These are phyloP conservation scores for Sequoiadendron giganteum DNA, from an alignment of 75 land plant genomes.

Conservation along the genomic window DNA sequence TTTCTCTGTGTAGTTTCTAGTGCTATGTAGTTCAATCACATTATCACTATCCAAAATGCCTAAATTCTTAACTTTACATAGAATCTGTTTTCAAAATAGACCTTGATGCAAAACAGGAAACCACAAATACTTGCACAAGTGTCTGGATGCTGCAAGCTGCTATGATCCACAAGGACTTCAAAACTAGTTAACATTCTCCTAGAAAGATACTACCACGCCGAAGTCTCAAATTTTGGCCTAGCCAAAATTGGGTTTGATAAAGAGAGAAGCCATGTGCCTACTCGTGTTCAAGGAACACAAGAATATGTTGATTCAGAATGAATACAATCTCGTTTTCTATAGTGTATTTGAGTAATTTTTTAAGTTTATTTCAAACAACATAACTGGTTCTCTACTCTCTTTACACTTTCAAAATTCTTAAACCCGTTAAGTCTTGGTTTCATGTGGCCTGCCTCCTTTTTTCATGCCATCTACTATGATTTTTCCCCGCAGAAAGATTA, in stretches of 20 bases:
- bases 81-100: conserved; percentile 27
- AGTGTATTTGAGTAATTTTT: not conserved
- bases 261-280: conserved; percentile 27
- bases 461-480: too few relatives aligned
- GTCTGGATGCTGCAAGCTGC: conserved; percentile 64
- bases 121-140: conserved; percentile 74
- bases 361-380: not conserved
- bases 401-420: too few relatives aligned
- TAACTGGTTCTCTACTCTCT: not conserved
- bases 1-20: not conserved
- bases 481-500: too few relatives aligned
- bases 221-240: conserved; percentile 23
- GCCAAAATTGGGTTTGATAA: conserved; percentile 31
- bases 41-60: too few relatives aligned
- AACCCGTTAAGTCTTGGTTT: too few relatives aligned
- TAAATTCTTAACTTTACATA: not conserved
- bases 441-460: too few relatives aligned
- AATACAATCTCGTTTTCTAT: conserved; percentile 1
- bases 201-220: conserved; percentile 52
- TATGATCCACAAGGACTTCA: conserved; percentile 86
- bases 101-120: conserved; percentile 72
- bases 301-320: conserved; percentile 35
- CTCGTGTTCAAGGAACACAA: conserved; percentile 27
- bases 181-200: conserved; percentile 29
- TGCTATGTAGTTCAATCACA: not conserved